Percentiles rank a stretch among this genome's conserved stretches.
Evolutionary conservation across 768 basidiomycete species (phyloP).

Genomic region (Chiua virens): DNA sequence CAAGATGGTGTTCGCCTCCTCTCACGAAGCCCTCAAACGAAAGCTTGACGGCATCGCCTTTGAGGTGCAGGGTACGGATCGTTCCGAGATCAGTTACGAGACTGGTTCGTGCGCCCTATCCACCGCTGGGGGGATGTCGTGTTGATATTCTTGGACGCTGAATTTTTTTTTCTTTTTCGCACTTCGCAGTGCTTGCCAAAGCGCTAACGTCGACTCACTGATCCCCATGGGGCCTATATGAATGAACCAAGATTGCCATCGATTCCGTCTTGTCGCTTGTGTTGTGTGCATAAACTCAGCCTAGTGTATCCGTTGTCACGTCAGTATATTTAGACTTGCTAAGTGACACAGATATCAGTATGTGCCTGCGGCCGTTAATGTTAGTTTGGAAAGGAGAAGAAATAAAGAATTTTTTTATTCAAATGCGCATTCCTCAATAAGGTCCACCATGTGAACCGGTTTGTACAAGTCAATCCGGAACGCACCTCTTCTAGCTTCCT

Average conservation of each 20-base stretch:
- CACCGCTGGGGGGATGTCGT: too few relatives aligned
- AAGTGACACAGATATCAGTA: neutral
- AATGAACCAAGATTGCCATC: neutral
- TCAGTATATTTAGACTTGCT: neutral
- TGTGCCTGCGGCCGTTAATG: too few relatives aligned
- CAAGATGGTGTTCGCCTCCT: constrained; percentile 94
- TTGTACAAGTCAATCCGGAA: too few relatives aligned
- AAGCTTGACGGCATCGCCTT: constrained; percentile 71
- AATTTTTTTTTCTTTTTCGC: too few relatives aligned
- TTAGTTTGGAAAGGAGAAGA: too few relatives aligned
- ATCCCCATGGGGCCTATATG: neutral
- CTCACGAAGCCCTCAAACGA: constrained; percentile 75
- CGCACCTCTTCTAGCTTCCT: too few relatives aligned
- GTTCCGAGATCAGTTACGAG: constrained; percentile 68
- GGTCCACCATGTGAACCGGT: too few relatives aligned
- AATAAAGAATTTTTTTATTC: too few relatives aligned
- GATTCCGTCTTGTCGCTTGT: neutral
- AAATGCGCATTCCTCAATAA: too few relatives aligned
- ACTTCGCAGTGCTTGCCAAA: constrained; percentile 19
- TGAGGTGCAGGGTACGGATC: constrained; percentile 88
- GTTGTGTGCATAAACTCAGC: too few relatives aligned
- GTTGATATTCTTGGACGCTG: too few relatives aligned
- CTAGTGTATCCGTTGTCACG: too few relatives aligned
- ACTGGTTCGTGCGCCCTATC: constrained; percentile 46
- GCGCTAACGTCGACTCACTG: constrained; percentile 15